Evolutionary conservation across 129 eudicot species (phyloP), one percentile per base, ranked within the genome.

Genomic region (Erigeron canadensis): DNA sequence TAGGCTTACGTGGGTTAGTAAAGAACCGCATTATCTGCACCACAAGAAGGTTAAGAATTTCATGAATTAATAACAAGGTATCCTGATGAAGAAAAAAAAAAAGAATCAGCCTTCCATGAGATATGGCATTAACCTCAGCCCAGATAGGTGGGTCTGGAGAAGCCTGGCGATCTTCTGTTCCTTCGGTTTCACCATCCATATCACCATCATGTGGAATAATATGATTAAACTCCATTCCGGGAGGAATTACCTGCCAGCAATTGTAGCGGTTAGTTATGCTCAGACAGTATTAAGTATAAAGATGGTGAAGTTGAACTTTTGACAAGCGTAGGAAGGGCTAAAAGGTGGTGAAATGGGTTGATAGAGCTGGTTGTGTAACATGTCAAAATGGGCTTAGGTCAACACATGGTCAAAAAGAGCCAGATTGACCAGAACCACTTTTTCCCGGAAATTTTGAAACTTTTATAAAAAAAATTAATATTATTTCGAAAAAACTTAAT

Each of bases 181-280:
- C 96, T 80, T 90, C 99, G 39, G 87, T 54, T 76, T 95, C 97
- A 41, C 87, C 87, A 60, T 95, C 99, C 87, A 90, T 77, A 72
- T 95, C 99, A 81, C 91, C 97, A 42, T 88, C 99, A 53, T 83
- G 99, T 67, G 99, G 99, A 75, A 86, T 84, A 70, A 95, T 87
- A 77, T 95, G 96, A 81, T 90, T 83, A 80, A 95, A 95, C 82
- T 95, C 99, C 99, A 95, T 95, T 22, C 99, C 99, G 21, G 99
- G 99, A 41, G 99, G 97, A 40, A 95, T 90, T 54, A 95, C 94
- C 99, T 90, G 84, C 57, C 74, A 60, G 42, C 60, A 42, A 68
- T 34, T 73, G 19, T 12, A 76, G 21, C 47, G 23, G 50, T 59
- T 70, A 69, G 60, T 2, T 54, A 7, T 70, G 43, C 54, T 44